Base-by-base conservation (phyloP, 768 basidiomycete species). In the Rhizopogon rudus region DNA sequence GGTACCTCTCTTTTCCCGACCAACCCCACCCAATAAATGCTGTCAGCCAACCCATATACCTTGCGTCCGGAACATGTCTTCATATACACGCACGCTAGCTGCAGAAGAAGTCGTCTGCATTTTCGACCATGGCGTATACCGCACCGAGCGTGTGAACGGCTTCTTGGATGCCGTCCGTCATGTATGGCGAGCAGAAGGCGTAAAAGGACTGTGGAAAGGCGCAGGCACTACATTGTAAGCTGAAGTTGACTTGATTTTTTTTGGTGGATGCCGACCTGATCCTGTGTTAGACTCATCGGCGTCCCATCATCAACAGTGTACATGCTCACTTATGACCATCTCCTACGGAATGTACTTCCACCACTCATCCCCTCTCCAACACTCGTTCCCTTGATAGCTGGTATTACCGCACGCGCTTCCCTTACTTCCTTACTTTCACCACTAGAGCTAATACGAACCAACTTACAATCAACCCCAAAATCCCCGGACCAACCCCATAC, bases 321-420 rank as follows among this genome's bases (percentile, higher is more conserved):
- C 71, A 99, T 99, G 83, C 78, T 98, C 56, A 92, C 92, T 17
- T 98, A 98, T 69, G 95, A 98, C 71, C 84, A 91, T 68, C 81
- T 98, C 33, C 72, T 87, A 25, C 81, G 84, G 52, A 76, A 77
- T 43, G 72, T 80, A 40, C 70, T 92, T 10, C 86, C 88, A 3
- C 74, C 81, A 16, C 55, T 90, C 28, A 71, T 89, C 54, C 76
- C 84, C n/a, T 70, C 70, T 52, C 63, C 78, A 35, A 69, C 74
- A 2, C 45, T 84, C 42, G 75, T 81, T 6, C 95, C 97, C 1
- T 80, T 99, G 14, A 61, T 82, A 4, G 88, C 95, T 12, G 97
- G 97, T 39, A 80, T 92, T 49, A 62, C 89, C 46, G 93, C 93
- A 20, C 83, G 97, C 17, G 86, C 91, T 0, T 71, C 84, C 37